Percentiles rank a stretch among this genome's conserved stretches.
These are phyloP conservation scores for Anthoceros angustus DNA, from an alignment of 225 moss, liverwort and hornwort genomes.

Conservation along the genomic window DNA sequence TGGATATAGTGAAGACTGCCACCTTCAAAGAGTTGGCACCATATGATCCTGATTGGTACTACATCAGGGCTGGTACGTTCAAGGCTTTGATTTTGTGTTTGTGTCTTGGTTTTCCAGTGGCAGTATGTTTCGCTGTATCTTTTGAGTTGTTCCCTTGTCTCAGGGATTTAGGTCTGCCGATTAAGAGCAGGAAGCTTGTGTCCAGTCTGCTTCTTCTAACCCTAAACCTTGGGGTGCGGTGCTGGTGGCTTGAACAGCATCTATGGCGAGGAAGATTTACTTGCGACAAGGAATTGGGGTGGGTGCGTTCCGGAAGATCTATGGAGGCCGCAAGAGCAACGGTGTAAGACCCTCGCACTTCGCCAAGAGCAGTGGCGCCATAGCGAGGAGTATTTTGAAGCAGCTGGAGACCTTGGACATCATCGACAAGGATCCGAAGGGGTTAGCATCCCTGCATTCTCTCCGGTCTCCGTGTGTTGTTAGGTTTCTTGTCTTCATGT, in stretches of 20 bases:
- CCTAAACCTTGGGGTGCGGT: background rate
- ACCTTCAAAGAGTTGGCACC: constrained; percentile 80
- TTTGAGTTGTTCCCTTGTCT: background rate
- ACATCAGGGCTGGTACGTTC: constrained; percentile 46
- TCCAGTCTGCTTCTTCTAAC: too few relatives aligned
- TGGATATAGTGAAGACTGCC: constrained; percentile 69
- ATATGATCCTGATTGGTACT: constrained; percentile 67
- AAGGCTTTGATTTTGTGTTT: background rate
- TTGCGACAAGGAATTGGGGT: constrained; percentile 81
- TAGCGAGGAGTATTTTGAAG: constrained; percentile 72
- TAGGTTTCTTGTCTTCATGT: background rate
- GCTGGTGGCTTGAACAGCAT: constrained; percentile 25
- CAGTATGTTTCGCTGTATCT: background rate
- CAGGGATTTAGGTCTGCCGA: background rate
- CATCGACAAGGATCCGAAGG: constrained; percentile 82
- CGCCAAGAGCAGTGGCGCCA: constrained; percentile 79
- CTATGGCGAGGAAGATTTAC: constrained; percentile 88
- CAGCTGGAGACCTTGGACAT: constrained; percentile 76
- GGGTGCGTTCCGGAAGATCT: constrained; percentile 83
- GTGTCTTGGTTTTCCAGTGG: background rate
- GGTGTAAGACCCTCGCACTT: constrained; percentile 79
- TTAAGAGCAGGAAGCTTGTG: background rate
- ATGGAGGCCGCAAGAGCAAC: constrained; percentile 85
- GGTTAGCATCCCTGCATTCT: constrained; percentile 22
- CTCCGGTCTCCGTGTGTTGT: background rate